Evolutionary conservation across 495 filamentous ascomycete species (phyloP).

Genomic region (Aspergillus incahuasiensis): DNA sequence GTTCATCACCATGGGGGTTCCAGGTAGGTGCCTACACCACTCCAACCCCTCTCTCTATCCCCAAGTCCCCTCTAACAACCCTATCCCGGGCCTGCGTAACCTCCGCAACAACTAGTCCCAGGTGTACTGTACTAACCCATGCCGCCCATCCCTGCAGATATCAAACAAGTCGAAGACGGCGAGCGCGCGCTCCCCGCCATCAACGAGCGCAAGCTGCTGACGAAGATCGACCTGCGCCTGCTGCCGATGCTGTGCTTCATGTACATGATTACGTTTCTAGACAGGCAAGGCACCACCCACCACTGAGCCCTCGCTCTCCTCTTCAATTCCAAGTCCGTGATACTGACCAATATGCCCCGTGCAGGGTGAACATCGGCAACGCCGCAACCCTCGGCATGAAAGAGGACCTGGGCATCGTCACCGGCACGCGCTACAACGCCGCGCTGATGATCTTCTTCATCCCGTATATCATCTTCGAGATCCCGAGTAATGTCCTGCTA

Average conservation of each 20-base stretch:
- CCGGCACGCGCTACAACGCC: constrained; percentile 47
- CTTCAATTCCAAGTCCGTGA: background rate
- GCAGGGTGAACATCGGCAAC: constrained; percentile 57
- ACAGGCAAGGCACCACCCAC: constrained; percentile 52
- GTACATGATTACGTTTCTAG: constrained; percentile 76
- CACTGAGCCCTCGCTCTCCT: background rate
- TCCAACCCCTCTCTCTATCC: too few species aligned
- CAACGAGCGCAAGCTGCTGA: constrained; percentile 60
- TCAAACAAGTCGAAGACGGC: constrained; percentile 1
- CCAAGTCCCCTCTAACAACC: too few species aligned
- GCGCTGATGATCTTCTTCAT: constrained; percentile 60
- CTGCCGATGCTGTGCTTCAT: constrained; percentile 71
- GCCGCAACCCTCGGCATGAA: constrained; percentile 50
- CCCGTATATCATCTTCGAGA: constrained; percentile 59
- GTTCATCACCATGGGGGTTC: background rate
- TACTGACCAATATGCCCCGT: background rate
- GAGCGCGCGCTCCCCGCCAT: constrained; percentile 14
- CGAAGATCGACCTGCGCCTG: constrained; percentile 67
- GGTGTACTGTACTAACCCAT: background rate
- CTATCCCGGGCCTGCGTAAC: too few species aligned
- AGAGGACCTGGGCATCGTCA: constrained; percentile 50
- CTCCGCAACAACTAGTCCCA: too few species aligned
- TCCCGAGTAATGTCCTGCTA: constrained; percentile 60
- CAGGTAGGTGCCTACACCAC: too few species aligned
- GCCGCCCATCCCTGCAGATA: background rate